A percentile compares a stretch with the other conserved stretches of the same genome.
Conservation (phyloP, 495 filamentous ascomycete species). For the Penicillium verhagenii region DNA sequence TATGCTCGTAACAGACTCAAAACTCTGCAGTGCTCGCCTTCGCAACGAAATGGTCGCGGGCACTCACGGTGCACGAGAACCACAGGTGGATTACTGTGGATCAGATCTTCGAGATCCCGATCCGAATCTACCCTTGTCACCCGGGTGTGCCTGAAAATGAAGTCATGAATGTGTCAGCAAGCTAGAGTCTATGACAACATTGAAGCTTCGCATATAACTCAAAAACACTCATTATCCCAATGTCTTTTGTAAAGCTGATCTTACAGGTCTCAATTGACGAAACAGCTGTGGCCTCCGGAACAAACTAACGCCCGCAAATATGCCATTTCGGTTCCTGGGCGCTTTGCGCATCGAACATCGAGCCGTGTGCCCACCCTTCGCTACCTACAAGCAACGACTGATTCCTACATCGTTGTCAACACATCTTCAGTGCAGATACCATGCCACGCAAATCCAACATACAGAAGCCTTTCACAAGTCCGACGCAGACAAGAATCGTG, state of each 20-base stretch:
- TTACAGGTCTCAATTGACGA: not conserved
- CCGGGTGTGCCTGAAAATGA: slow-evolving; percentile 14
- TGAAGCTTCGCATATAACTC: not conserved
- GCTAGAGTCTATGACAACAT: slow-evolving; percentile 6
- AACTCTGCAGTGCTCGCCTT: too few relatives aligned
- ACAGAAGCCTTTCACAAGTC: slow-evolving; percentile 13
- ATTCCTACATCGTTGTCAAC: not conserved
- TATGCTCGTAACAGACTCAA: too few relatives aligned
- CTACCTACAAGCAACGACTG: not conserved
- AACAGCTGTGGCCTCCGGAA: not conserved
- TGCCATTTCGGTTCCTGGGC: slow-evolving; percentile 16
- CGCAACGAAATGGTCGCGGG: slow-evolving; percentile 8
- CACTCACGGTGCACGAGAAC: slow-evolving; percentile 8
- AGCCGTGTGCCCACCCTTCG: not conserved
- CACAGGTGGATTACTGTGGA: slow-evolving; percentile 15
- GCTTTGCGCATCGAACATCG: slow-evolving; percentile 4
- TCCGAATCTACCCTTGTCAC: slow-evolving; percentile 18
- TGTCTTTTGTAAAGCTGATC: not conserved
- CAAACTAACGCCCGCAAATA: not conserved
- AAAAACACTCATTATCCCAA: not conserved
- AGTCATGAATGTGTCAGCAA: slow-evolving; percentile 28
- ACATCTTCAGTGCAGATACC: not conserved
- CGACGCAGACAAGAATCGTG: slow-evolving; percentile 46
- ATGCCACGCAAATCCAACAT: slow-evolving; percentile 17
- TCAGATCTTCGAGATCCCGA: slow-evolving; percentile 7